Evolutionary conservation across 352 stramenopile genomes (phyloP), one percentile per base, ranked within the genome.

Genomic region (Globisporangium carolinianum): DNA sequence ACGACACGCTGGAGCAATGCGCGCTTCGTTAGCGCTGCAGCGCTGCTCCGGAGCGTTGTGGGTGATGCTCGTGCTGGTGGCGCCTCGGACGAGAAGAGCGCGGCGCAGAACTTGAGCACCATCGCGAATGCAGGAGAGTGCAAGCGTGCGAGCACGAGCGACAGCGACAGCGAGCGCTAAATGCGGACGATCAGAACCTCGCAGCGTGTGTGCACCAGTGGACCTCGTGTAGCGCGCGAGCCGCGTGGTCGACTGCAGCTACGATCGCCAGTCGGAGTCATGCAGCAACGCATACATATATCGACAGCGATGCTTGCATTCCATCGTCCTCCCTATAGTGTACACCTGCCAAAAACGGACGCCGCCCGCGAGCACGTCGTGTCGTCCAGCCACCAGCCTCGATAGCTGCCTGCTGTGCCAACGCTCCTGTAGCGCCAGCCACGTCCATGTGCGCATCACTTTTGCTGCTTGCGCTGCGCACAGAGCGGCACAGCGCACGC

Each of bases 61-160:
- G 47, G 49, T 35, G 59, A 10, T 17, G 55, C 52, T 11, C 37
- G 39, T 3, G 37, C 3, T 6, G 47, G 11, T 6, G 48, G 18
- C 54, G 12, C 45, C 38, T 45, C 56, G 17, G 38, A 39, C 10
- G 45, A 50, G 55, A 58, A 84, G 32, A 72, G 56, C 5, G 62
- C 51, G 5, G 61, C 62, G 50, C 72, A 85, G 53, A 87, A 80
- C 60, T 80, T 83, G 46, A 87, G 65, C 62, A 76, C 69, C 70
- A 81, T 81, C 0, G 8, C 17, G 50, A 17, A 3, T 24, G 18
- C 46, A 32, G 11, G 24, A 5, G 6, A 41, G 24, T 15, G 15
- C 8, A 18, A 7, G 41, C 15, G 7, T 50, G 9, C 12, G 36
- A 15, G 36, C 9, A 47, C 15, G 15, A 32, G 15, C 3, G 14